phyloP scores from a whole-genome alignment of 371 early-diverging fungal genomes.

The Mucor lusitanicus region DNA sequence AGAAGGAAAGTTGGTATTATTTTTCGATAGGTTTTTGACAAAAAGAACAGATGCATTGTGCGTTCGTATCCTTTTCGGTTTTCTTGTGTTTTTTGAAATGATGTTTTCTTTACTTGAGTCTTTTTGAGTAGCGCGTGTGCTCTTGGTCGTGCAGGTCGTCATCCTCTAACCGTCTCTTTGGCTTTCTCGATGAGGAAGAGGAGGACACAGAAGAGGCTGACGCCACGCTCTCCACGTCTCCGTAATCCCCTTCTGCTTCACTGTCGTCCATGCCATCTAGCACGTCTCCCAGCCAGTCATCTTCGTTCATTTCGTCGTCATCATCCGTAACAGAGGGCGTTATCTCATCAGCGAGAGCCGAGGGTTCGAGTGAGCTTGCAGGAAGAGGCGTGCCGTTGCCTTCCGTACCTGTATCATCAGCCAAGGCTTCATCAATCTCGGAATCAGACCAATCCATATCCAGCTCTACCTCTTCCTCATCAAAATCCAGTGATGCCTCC shows the following conservation, averaged over 20 bases:
- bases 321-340: neutral
- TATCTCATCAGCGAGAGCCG: neutral
- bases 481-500: constrained; percentile 36
- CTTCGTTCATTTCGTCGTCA: neutral
- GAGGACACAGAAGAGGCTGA: neutral
- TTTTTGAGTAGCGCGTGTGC: neutral
- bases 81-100: too few relatives aligned
- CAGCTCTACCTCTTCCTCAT: constrained; percentile 48
- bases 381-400: neutral
- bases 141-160: neutral
- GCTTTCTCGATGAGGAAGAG: neutral
- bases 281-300: neutral
- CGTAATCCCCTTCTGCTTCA: neutral
- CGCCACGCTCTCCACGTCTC: neutral
- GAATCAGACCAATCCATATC: constrained; percentile 59
- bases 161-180: neutral
- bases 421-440: constrained; percentile 54
- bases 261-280: neutral
- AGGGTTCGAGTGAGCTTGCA: neutral
- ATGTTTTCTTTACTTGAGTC: neutral
- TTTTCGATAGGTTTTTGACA: too few relatives aligned
- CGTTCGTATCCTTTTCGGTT: too few relatives aligned
- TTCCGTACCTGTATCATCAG: constrained; percentile 3
- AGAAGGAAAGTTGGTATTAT: too few relatives aligned
- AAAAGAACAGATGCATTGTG: too few relatives aligned